Evolutionary conservation across 2,329 filamentous ascomycete genomes (phyloP), one percentile per base, ranked within the genome.

Genomic region (Geosmithia flava): DNA sequence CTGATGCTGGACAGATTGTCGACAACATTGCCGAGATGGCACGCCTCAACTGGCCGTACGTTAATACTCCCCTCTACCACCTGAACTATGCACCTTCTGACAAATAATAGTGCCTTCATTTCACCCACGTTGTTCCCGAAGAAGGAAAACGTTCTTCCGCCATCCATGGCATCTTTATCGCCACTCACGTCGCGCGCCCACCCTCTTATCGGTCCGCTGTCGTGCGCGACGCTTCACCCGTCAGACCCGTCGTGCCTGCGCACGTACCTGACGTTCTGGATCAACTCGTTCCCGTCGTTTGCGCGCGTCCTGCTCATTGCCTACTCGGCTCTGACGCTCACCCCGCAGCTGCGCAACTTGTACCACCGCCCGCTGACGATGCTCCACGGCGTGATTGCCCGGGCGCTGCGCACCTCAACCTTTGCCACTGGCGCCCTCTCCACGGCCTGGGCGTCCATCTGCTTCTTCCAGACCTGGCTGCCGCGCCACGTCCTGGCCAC

Each of bases 201-300:
- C 59, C 91, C 91, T 1, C 80, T 88, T 42, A 91, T 95, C 62
- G 82, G 78, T 10, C 84, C 82, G 23, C 78, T 96, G 19, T 91
- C 88, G 42, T 98, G 93, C 66, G 91, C 91, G 1, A 76, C 91
- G 2, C 78, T 97, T 2, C 91, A 98, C 61, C 90, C 91, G 0
- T 74, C 78, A 17, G 87, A 95, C 57, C 90, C 91, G 1, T 95
- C 87, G 17, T 98, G 91, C 64, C 76, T 84, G 39, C 85, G 87
- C 29, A 94, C 87, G 3, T 94, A 90, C 62, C 69, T 96, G 44
- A 86, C 87, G 51, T 94, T 93, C 66, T 91, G 87, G 78, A 79
- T 95, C 50, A 78, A 80, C 48, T 83, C 87, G 1, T 93, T 95
- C 63, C 89, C 90, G 0, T 72, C 77, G 1, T 70, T 95, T 27